Evolutionary conservation across 2,329 filamentous ascomycete genomes (phyloP), one percentile per base, ranked within the genome.

Genomic region (Botrytis tulipae): DNA sequence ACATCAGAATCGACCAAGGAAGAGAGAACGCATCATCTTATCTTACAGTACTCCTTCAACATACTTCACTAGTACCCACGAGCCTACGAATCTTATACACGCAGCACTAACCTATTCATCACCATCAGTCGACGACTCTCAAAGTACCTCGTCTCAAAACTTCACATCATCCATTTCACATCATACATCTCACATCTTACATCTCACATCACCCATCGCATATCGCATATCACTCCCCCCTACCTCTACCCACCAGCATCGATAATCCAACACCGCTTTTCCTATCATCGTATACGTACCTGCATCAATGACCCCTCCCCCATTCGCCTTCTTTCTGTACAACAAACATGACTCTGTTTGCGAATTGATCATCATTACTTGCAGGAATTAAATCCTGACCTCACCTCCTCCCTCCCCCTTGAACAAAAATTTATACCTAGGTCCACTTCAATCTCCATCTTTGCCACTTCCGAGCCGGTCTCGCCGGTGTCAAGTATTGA

Each of bases 251-350:
- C n/a, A 57, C 14, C 51, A 57, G 51, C 51, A 29, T 29, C n/a
- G 16, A 57, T 57, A 48, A 48, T 48, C 22, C 46, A 48, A 25
- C 46, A 48, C 54, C 54, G 20, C 10, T 32, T 10, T 42, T 32
- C 7, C 18, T 44, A 70, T 60, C 67, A 42, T 60, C 32, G 67
- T 35, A 35, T 35, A 35, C 35, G 35, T 70, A 70, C 67, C 67
- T 70, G 67, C 67, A 46, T 70, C 67, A 60, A 32, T 6, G 20
- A 35, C 18, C 67, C 67, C 67, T 70, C 66, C 35, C 35, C 37
- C 22, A 22, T 29, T 42, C 48, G 22, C 35, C 48, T 42, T 69
- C 40, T 32, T 57, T 29, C 22, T 4, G 32, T 29, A 14, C 48
- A 44, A 69, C 57, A 22, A 25, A 60, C 57, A 18, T 48, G 65